Base-by-base conservation (phyloP, 2,329 filamentous ascomycete genomes). In the Trichoderma semiorbis region DNA sequence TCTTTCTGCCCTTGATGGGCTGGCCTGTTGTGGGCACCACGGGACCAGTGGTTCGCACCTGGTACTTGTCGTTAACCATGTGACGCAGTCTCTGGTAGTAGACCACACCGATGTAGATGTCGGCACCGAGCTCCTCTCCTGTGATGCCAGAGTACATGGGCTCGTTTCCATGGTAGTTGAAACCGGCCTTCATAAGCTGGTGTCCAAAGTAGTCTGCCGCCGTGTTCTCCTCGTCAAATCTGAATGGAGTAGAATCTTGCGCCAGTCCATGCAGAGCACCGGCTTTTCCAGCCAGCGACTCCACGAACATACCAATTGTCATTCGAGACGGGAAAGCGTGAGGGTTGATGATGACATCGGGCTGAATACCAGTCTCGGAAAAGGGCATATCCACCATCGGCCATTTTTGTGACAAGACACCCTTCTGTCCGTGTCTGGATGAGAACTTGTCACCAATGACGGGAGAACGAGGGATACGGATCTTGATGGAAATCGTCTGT, bases 41-140 rank as follows among this genome's bases (percentile, higher is more conserved):
- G 1, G 95, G 95, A 70, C 96, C 96, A 0, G 96, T 98, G 3
- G 96, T 98, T 82, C 96, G 91, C 70, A 98, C 96, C 82, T 99
- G 96, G 87, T 93, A 99, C 84, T 99, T 99, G 83, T 99, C 96
- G 88, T 98, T 98, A 71, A 99, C 96, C 96, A 99, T 99, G 91
- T 99, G 96, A 81, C 96, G 89, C 73, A 99, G 88, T 81, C 96
- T 91, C 84, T 99, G 96, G 86, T 99, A 99, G 87, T 98, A 98
- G 73, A 99, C 96, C 12, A 98, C 91, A 61, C 96, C 96, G 72
- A 98, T 90, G 84, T 97, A 99, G 78, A 99, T 98, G 80, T 99
- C 96, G 7, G 94, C 95, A 24, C 91, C 91, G 53, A 99, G 91
- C 82, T 98, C 95, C 80, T 97, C 91, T 74, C 96, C 96, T 0